Evolutionary conservation across 148 eudicot genomes (phyloP).

Genomic region (Camellia sinensis): DNA sequence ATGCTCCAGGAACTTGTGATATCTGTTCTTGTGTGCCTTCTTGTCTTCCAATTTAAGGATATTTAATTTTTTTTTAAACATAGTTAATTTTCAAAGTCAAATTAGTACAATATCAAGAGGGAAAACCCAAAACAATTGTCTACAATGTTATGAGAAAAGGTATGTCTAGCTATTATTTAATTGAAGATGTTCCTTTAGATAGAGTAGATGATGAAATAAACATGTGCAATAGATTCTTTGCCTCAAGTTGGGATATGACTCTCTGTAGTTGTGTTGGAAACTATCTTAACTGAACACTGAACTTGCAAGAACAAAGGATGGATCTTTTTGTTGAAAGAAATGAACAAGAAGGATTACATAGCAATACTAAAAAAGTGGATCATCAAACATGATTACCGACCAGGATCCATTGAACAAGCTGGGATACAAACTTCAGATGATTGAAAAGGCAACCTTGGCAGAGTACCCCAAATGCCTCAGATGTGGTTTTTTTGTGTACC

Average conservation of each 20-base stretch:
- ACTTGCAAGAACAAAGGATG: background rate
- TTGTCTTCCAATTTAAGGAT: background rate
- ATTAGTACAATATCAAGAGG: background rate
- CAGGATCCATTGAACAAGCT: too few species aligned
- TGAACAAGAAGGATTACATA: background rate
- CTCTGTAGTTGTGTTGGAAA: background rate
- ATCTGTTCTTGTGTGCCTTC: background rate
- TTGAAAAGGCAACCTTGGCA: background rate
- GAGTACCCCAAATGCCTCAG: background rate
- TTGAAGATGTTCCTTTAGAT: background rate
- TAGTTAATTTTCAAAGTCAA: background rate
- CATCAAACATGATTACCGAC: too few species aligned
- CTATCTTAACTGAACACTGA: background rate
- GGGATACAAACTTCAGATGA: too few species aligned
- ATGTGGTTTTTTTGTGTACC: background rate
- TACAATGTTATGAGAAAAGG: background rate
- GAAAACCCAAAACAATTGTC: background rate
- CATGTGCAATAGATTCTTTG: background rate
- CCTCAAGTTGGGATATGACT: background rate
- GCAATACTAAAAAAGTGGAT: background rate
- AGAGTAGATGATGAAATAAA: background rate
- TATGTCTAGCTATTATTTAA: background rate
- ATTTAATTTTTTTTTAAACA: too few species aligned
- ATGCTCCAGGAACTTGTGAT: background rate
- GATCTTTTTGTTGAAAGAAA: background rate